phyloP scores from a whole-genome alignment of 2,329 filamentous ascomycete species.

The Myriosclerotinia scirpicola region DNA sequence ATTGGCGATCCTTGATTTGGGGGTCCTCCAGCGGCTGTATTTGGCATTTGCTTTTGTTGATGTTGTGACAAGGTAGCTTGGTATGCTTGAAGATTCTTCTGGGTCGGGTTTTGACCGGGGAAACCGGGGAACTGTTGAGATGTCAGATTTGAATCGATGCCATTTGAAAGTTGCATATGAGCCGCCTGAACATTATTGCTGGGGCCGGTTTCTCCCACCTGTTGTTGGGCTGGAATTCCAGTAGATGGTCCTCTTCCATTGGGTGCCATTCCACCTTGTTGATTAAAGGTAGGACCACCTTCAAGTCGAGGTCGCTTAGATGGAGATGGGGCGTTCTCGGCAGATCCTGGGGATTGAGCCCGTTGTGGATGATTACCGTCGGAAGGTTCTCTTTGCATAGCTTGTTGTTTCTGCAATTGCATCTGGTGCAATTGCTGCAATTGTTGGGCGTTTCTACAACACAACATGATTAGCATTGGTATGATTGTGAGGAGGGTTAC shows the following conservation, averaged over 20 bases:
- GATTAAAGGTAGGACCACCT: conserved; percentile 64
- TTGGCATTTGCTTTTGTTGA: conserved; percentile 69
- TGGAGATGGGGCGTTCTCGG: conserved; percentile 87
- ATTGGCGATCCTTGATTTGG: conserved; percentile 79
- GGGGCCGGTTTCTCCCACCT: conserved; percentile 57
- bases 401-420: conserved; percentile 71
- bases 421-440: conserved; percentile 69
- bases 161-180: conserved; percentile 64
- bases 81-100: conserved; percentile 82
- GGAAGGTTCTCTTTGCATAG: conserved; percentile 86
- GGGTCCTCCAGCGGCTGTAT: conserved; percentile 74
- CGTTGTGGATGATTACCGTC: conserved; percentile 70
- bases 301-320: conserved; percentile 87
- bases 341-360: conserved; percentile 76
- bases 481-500: conserved; percentile 39
- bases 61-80: conserved; percentile 80
- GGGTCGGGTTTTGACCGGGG: conserved; percentile 43
- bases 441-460: conserved; percentile 46
- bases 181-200: conserved; percentile 51
- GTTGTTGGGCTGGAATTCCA: conserved; percentile 63
- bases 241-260: conserved; percentile 66
- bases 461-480: neutral
- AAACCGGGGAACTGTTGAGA: conserved; percentile 69
- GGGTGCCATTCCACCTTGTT: conserved; percentile 59
- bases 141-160: conserved; percentile 75